phyloP scores from a whole-genome alignment of 1,139 yeast species.

The Suhomyces kunorum region DNA sequence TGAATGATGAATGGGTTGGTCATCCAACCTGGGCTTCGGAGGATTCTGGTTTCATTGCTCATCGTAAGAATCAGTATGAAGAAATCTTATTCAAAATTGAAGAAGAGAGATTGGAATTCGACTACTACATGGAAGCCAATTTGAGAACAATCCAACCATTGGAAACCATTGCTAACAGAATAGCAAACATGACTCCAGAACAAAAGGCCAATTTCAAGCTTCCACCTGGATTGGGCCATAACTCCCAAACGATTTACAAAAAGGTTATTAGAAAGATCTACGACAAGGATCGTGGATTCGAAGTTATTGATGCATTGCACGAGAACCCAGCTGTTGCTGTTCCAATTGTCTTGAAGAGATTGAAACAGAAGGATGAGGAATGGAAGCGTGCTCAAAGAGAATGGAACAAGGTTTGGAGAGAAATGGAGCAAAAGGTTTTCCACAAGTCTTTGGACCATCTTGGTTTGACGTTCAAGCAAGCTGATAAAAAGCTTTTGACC shows the following conservation, averaged over 20 bases:
- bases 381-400: slow-evolving; percentile 98
- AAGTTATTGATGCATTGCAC: slow-evolving; percentile 92
- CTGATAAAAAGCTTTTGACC: slow-evolving; percentile 88
- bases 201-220: slow-evolving; percentile 84
- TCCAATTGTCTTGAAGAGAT: slow-evolving; percentile 85
- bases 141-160: slow-evolving; percentile 91
- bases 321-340: slow-evolving; percentile 95
- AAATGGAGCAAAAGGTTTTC: slow-evolving; percentile 92
- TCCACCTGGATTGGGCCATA: slow-evolving; percentile 92
- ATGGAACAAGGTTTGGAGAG: slow-evolving; percentile 99
- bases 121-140: slow-evolving; percentile 92
- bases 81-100: slow-evolving; percentile 93
- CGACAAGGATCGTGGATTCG: slow-evolving; percentile 93
- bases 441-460: slow-evolving; percentile 92
- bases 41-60: slow-evolving; percentile 97
- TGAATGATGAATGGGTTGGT: slow-evolving; percentile 98
- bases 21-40: slow-evolving; percentile 99
- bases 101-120: slow-evolving; percentile 97
- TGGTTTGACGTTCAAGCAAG: slow-evolving; percentile 93
- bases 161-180: slow-evolving; percentile 92
- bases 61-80: slow-evolving; percentile 95
- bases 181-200: slow-evolving; percentile 89
- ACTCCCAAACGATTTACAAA: slow-evolving; percentile 86
- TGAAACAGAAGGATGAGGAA: slow-evolving; percentile 97
- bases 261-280: slow-evolving; percentile 90